These are phyloP conservation scores for Candida peoriensis DNA, from an alignment of 805 yeast species.

Conservation along the genomic window DNA sequence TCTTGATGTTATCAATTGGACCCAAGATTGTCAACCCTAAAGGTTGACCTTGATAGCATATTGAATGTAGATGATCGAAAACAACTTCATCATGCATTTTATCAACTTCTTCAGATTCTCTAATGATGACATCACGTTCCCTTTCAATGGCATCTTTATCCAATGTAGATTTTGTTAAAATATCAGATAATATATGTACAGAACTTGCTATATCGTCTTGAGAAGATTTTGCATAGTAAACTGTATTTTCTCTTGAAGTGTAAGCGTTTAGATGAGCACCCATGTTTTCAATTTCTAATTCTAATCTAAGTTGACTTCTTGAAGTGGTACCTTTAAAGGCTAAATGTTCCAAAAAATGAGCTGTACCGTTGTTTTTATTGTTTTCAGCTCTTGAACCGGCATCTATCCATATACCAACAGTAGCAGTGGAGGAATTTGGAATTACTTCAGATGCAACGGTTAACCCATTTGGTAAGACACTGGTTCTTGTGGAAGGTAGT, in stretches of 20 bases:
- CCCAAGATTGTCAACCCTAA: conserved; percentile 96
- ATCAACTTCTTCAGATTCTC: conserved; percentile 97
- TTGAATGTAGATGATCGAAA: conserved; percentile 92
- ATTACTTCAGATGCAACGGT: conserved; percentile 89
- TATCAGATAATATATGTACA: conserved; percentile 84
- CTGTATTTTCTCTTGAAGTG: conserved; percentile 96
- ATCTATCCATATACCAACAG: conserved; percentile 97
- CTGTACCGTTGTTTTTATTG: conserved; percentile 83
- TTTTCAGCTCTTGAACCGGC: conserved; percentile 98
- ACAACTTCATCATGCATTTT: conserved; percentile 98
- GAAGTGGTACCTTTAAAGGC: conserved; percentile 91
- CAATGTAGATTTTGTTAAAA: conserved; percentile 78
- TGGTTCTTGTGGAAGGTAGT: conserved; percentile 51
- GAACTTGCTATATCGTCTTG: conserved; percentile 76
- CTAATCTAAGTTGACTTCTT: conserved; percentile 78
- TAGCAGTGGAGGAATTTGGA: conserved; percentile 89
- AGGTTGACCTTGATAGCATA: conserved; percentile 85
- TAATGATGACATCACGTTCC: conserved; percentile 92
- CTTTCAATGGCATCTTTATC: conserved; percentile 85
- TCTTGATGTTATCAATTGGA: conserved; percentile 81
- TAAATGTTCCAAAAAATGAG: conserved; percentile 94
- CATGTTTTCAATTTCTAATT: conserved; percentile 89
- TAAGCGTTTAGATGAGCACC: conserved; percentile 99
- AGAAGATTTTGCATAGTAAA: conserved; percentile 88
- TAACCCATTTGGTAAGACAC: conserved; percentile 82